phyloP scores from a whole-genome alignment of 1,139 yeast species.

The Geotrichum cucujoidarum region DNA sequence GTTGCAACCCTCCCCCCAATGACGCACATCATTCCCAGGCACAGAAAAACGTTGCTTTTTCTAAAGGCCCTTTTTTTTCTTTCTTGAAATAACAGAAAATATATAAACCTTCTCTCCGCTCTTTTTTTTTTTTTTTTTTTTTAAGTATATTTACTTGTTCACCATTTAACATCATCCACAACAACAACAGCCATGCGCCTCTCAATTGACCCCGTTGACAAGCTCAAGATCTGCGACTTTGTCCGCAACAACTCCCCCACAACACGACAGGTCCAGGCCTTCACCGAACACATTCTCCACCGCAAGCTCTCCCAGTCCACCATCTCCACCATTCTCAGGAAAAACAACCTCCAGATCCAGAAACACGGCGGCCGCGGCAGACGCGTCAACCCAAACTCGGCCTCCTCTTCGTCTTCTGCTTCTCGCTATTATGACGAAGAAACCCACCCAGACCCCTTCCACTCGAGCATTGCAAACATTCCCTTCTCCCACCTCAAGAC shows the following conservation, averaged over 20 bases:
- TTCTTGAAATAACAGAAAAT: too few relatives aligned
- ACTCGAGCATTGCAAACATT: background rate
- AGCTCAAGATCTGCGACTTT: constrained; percentile 1
- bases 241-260: background rate
- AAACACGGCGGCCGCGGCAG: constrained; percentile 1
- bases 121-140: background rate
- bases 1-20: too few relatives aligned
- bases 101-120: too few relatives aligned
- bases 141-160: background rate
- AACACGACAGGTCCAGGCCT: background rate
- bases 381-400: background rate
- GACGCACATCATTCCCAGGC: too few relatives aligned
- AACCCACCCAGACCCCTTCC: background rate
- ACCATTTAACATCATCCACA: constrained; percentile 2
- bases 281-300: background rate
- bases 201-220: background rate
- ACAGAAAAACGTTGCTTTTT: too few relatives aligned
- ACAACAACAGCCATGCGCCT: constrained; percentile 3
- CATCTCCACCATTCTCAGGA: constrained; percentile 1
- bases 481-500: background rate
- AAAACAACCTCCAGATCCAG: constrained; percentile 7
- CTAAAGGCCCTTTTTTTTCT: too few relatives aligned
- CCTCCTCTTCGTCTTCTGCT: too few relatives aligned
- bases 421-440: too few relatives aligned
- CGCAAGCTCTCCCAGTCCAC: constrained; percentile 1